Evolutionary conservation across 2,329 filamentous ascomycete species (phyloP).

Genomic region (Rhexocercosporidium sp.): DNA sequence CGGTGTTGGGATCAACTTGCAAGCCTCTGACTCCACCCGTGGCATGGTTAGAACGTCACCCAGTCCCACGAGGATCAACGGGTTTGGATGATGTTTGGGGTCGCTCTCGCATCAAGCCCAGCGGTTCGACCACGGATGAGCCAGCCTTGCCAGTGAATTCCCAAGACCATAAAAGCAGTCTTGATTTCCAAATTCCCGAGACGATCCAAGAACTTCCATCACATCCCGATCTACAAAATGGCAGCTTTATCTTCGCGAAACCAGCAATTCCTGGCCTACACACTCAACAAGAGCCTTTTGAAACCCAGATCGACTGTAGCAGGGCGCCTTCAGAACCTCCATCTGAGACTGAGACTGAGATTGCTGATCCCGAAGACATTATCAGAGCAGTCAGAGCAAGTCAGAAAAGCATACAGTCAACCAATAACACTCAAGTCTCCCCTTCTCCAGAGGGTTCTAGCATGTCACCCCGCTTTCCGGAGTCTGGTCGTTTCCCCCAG

Average conservation of each 20-base stretch:
- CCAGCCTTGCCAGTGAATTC: background rate
- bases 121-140: background rate
- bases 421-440: too few relatives aligned
- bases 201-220: background rate
- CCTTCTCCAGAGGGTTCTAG: too few relatives aligned
- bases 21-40: background rate
- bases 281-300: background rate
- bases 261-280: background rate
- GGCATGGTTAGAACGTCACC: background rate
- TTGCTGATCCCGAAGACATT: constrained; percentile 2
- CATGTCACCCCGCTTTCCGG: too few relatives aligned
- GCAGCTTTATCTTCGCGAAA: background rate
- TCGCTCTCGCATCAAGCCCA: background rate
- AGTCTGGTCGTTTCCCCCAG: too few relatives aligned
- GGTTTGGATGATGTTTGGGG: background rate
- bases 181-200: too few relatives aligned
- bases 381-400: background rate
- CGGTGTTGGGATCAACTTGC: background rate
- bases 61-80: background rate
- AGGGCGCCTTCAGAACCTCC: background rate
- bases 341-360: background rate
- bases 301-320: background rate
- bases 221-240: background rate
- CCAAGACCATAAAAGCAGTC: background rate
- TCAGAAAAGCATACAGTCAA: constrained; percentile 1